Base-by-base conservation (phyloP, 495 filamentous ascomycete genomes). In the Tuber umbilicatum region DNA sequence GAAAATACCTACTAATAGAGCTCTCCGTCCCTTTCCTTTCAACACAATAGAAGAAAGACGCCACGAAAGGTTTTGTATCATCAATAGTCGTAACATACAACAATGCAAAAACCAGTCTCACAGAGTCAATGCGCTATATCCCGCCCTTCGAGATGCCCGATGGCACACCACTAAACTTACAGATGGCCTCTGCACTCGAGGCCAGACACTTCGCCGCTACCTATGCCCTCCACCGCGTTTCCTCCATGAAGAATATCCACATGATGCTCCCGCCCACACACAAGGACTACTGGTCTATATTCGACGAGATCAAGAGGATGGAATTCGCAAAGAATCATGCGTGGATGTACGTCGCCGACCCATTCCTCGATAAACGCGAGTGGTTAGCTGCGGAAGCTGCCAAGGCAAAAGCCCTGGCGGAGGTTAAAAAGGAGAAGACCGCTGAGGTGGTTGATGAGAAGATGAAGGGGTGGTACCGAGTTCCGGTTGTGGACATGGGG, bases 341-440 rank as follows among this genome's bases (percentile, higher is more conserved):
- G 7, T 98, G 94, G 93, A 90, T 97, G 88, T 99, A 98, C 80
- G 94, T 96, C 77, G 94, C 93, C 23, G 96, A 99, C 83, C 95
- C 95, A 0, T 99, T 99, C 84, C 84, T 89, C 60, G 90, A 92
- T 6, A 86, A 90, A 82, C 87, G 89, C 72, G 92, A 97, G 81
- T 87, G 92, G 67, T 92, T 97, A 40, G 90, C 91, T 76, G 91
- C 89, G 23, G 89, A 89, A 68, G 89, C 86, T 2, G 86, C 89
- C 1, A 85, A 89, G 68, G 91, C 91, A 82, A 94, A 93, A 86
- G 76, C 81, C 81, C 80, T 16, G 74, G 81, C 39, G 73, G 76
- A 42, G 74, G 78, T 4, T 75, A 80, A 14, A 74, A 75, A 5
- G 64, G 70, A 5, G 64, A 78, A 68, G 76, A 84, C 39, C 19